These are phyloP conservation scores for Suillus decipiens DNA, from an alignment of 768 basidiomycete species.

Conservation along the genomic window DNA sequence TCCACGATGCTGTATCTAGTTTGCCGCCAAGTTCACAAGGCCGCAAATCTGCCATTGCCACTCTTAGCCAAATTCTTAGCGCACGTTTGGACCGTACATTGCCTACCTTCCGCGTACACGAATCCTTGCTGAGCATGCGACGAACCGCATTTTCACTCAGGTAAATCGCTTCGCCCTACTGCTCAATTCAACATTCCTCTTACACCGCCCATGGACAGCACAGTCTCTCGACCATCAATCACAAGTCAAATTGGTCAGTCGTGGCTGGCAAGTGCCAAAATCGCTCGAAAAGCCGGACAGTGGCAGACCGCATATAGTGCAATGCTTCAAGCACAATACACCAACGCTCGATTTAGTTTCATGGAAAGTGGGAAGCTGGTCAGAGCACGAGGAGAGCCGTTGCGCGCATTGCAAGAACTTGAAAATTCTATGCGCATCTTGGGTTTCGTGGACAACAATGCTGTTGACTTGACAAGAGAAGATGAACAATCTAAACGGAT, in stretches of 20 bases:
- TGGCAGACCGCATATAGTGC: slow-evolving; percentile 98
- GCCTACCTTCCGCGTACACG: slow-evolving; percentile 86
- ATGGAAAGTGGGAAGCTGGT: slow-evolving; percentile 89
- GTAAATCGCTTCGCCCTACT: slow-evolving; percentile 40
- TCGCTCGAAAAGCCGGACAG: slow-evolving; percentile 93
- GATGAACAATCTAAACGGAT: slow-evolving; percentile 53
- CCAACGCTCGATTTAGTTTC: slow-evolving; percentile 72
- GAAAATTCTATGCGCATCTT: slow-evolving; percentile 66
- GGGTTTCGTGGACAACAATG: slow-evolving; percentile 45
- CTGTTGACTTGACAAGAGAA: slow-evolving; percentile 56
- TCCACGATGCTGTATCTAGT: slow-evolving; percentile 45
- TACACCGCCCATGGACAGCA: slow-evolving; percentile 2
- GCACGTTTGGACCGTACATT: slow-evolving; percentile 74
- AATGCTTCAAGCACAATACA: slow-evolving; percentile 83
- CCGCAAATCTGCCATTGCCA: slow-evolving; percentile 42
- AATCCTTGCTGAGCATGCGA: slow-evolving; percentile 88
- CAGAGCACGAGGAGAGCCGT: slow-evolving; percentile 73
- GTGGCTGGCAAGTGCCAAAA: slow-evolving; percentile 94
- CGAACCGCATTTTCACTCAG: slow-evolving; percentile 77
- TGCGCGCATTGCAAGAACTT: slow-evolving; percentile 85
- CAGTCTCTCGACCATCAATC: slow-evolving; percentile 38
- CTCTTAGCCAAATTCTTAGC: slow-evolving; percentile 43
- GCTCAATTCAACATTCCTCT: not conserved
- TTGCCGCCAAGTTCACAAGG: slow-evolving; percentile 43
- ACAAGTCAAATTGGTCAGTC: slow-evolving; percentile 71